These are phyloP conservation scores for Hyphopichia burtonii DNA, from an alignment of 1,139 yeast genomes.

Conservation along the genomic window DNA sequence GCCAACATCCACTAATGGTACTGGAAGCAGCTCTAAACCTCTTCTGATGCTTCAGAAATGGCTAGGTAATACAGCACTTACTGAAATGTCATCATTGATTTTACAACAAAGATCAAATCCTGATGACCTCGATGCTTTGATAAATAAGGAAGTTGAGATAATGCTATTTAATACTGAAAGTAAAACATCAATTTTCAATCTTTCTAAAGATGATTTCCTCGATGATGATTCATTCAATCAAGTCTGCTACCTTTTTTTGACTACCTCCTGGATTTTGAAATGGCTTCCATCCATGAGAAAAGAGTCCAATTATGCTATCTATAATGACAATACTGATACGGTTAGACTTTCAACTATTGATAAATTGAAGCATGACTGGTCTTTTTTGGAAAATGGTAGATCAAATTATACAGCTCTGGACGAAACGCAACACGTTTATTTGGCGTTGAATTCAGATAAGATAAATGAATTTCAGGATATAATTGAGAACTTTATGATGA, in stretches of 20 bases:
- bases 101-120: conserved; percentile 12
- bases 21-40: conserved; percentile 15
- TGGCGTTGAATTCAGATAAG: conserved; percentile 39
- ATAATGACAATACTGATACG: conserved; percentile 23
- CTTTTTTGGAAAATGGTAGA: conserved; percentile 51
- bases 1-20: background rate
- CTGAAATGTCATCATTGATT: conserved; percentile 31
- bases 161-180: conserved; percentile 27
- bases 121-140: conserved; percentile 13
- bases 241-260: conserved; percentile 46
- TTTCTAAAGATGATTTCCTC: conserved; percentile 41
- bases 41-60: conserved; percentile 40
- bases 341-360: conserved; percentile 36
- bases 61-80: conserved; percentile 39
- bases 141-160: conserved; percentile 35
- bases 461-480: conserved; percentile 48
- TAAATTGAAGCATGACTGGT: conserved; percentile 53
- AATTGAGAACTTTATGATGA: conserved; percentile 41
- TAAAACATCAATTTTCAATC: conserved; percentile 19
- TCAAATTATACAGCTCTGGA: conserved; percentile 17
- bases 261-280: conserved; percentile 47
- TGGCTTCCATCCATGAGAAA: conserved; percentile 58
- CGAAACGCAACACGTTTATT: conserved; percentile 23
- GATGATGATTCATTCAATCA: conserved; percentile 48
- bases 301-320: conserved; percentile 33